Conservation (phyloP, 352 stramenopile species). For the Phytophthora constricta region DNA sequence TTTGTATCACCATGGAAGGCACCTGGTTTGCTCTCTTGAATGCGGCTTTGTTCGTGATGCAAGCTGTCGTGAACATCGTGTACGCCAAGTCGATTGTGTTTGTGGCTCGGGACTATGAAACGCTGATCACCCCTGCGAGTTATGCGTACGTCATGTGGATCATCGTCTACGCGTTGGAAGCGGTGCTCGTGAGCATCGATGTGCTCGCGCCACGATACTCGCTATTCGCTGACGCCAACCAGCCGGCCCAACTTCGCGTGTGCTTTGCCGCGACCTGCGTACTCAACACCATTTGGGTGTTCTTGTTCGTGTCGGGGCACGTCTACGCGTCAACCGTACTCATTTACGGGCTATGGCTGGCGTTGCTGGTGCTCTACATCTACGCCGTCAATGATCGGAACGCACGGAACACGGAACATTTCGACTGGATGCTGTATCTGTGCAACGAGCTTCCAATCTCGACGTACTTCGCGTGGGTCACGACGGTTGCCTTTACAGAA, state of each 20-base stretch:
- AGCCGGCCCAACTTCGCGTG: conserved; percentile 63
- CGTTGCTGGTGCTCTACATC: conserved; percentile 76
- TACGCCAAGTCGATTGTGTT: conserved; percentile 65
- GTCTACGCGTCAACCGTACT: conserved; percentile 61
- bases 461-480: conserved; percentile 85
- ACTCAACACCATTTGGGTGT: conserved; percentile 70
- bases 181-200: conserved; percentile 66
- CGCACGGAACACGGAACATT: conserved; percentile 39
- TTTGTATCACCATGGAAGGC: conserved; percentile 45
- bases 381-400: conserved; percentile 83
- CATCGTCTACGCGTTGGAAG: conserved; percentile 71
- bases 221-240: conserved; percentile 74
- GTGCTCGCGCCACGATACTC: conserved; percentile 69
- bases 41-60: conserved; percentile 59
- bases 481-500: conserved; percentile 65
- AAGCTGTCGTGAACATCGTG: conserved; percentile 70
- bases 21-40: conserved; percentile 67
- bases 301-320: conserved; percentile 63
- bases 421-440: conserved; percentile 75
- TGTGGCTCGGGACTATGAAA: conserved; percentile 67
- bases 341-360: conserved; percentile 77
- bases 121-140: conserved; percentile 69
- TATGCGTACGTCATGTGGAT: conserved; percentile 76
- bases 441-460: conserved; percentile 81
- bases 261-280: conserved; percentile 75